These are phyloP conservation scores for Curvularia eragrostidis DNA, from an alignment of 2,329 filamentous ascomycete genomes.

Conservation along the genomic window DNA sequence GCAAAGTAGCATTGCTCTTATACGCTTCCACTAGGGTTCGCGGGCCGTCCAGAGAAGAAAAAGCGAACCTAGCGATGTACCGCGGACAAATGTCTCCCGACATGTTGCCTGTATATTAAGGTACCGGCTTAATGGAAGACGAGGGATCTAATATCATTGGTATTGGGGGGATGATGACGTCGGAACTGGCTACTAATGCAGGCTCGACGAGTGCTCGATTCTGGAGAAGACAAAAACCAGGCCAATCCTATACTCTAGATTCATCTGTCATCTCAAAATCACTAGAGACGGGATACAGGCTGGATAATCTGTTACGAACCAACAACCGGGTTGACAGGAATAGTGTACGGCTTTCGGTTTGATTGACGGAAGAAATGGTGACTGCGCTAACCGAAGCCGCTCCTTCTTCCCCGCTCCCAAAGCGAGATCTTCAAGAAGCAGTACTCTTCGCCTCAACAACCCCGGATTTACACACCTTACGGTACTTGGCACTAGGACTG, in stretches of 20 bases:
- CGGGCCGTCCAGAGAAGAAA: conserved; percentile 6
- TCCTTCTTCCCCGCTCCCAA: conserved; percentile 18
- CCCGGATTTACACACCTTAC: background rate
- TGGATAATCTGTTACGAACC: background rate
- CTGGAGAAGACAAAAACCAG: background rate
- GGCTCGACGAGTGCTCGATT: background rate
- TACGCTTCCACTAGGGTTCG: conserved; percentile 13
- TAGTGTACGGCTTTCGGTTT: conserved; percentile 8
- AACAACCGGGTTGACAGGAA: background rate
- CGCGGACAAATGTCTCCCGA: conserved; percentile 28
- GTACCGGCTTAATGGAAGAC: conserved; percentile 13
- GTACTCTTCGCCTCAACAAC: conserved; percentile 4
- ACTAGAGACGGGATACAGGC: background rate
- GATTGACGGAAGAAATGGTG: conserved; percentile 40
- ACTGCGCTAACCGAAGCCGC: conserved; percentile 25
- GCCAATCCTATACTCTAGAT: background rate
- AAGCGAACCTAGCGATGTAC: background rate
- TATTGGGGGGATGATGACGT: conserved; percentile 1
- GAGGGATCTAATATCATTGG: conserved; percentile 9
- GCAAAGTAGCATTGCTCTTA: conserved; percentile 19
- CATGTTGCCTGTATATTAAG: conserved; percentile 19
- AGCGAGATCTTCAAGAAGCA: conserved; percentile 23
- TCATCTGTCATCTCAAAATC: background rate
- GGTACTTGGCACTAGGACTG: background rate
- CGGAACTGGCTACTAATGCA: background rate